These are phyloP conservation scores for Phalaenopsis hybrid DNA, from an alignment of 116 monocot genomes.

Conservation along the genomic window DNA sequence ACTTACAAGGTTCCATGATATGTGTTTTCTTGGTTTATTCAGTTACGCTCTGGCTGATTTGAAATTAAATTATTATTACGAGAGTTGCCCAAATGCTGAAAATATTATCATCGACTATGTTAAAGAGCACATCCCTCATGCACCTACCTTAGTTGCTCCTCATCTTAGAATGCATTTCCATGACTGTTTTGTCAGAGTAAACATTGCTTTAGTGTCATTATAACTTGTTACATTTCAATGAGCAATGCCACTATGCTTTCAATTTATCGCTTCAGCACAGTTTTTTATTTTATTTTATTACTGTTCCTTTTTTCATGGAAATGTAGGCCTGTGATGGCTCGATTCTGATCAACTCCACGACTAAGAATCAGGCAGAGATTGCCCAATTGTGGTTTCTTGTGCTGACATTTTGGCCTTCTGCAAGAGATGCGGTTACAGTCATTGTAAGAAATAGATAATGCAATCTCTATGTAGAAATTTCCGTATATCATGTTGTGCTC, in stretches of 20 bases:
- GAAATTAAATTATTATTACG: constrained; percentile 46
- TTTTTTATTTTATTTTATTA: too few species aligned
- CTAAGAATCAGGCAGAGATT: constrained; percentile 17
- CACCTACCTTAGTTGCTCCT: constrained; percentile 35
- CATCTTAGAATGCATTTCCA: constrained; percentile 75
- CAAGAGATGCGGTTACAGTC: constrained; percentile 34
- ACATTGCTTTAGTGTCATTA: not conserved
- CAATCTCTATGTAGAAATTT: too few species aligned
- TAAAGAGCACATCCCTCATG: constrained; percentile 39
- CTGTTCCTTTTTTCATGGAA: not conserved
- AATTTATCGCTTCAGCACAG: too few species aligned
- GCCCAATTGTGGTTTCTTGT: constrained; percentile 27
- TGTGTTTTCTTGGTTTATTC: not conserved
- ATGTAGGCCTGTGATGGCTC: constrained; percentile 36
- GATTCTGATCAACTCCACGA: constrained; percentile 25
- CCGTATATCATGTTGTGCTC: too few species aligned
- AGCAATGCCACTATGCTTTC: too few species aligned
- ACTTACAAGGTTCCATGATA: not conserved
- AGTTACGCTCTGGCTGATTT: constrained; percentile 16
- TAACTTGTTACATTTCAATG: too few species aligned
- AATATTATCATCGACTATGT: constrained; percentile 41
- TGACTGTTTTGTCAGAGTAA: constrained; percentile 83
- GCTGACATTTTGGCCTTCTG: constrained; percentile 28
- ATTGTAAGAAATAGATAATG: too few species aligned
- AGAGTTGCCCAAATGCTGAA: constrained; percentile 68